Evolutionary conservation across 2,329 filamentous ascomycete genomes (phyloP).

Genomic region (Helotiales sp.): DNA sequence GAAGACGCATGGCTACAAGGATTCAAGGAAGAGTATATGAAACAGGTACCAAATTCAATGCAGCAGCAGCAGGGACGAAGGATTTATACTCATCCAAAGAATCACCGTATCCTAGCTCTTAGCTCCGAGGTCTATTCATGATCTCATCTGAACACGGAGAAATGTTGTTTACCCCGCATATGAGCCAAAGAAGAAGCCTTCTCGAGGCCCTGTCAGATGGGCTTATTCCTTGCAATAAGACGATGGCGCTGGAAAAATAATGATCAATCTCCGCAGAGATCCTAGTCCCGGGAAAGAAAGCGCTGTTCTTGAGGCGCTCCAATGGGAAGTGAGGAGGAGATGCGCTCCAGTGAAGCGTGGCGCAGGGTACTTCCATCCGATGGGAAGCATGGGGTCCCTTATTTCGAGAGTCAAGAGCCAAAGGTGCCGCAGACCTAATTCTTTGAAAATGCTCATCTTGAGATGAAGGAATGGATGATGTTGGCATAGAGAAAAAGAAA

Average conservation of each 20-base stretch:
- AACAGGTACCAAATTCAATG: background rate
- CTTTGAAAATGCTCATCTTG: too few species aligned
- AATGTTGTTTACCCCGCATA: constrained; percentile 21
- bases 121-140: background rate
- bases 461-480: background rate
- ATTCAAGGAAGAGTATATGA: background rate
- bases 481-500: background rate
- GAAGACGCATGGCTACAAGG: constrained; percentile 25
- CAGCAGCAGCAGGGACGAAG: background rate
- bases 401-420: too few species aligned
- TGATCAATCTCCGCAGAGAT: constrained; percentile 5
- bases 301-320: constrained; percentile 16
- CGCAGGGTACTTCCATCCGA: background rate
- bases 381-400: background rate
- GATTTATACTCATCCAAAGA: constrained; percentile 1
- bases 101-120: background rate
- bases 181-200: background rate
- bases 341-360: background rate
- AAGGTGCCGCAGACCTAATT: too few species aligned
- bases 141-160: constrained; percentile 18
- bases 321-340: constrained; percentile 7
- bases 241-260: constrained; percentile 7
- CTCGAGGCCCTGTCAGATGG: background rate
- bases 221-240: constrained; percentile 7
- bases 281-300: background rate